Evolutionary conservation across 2,329 filamentous ascomycete species (phyloP), one percentile per base, ranked within the genome.

Genomic region (Phialophora chinensis): DNA sequence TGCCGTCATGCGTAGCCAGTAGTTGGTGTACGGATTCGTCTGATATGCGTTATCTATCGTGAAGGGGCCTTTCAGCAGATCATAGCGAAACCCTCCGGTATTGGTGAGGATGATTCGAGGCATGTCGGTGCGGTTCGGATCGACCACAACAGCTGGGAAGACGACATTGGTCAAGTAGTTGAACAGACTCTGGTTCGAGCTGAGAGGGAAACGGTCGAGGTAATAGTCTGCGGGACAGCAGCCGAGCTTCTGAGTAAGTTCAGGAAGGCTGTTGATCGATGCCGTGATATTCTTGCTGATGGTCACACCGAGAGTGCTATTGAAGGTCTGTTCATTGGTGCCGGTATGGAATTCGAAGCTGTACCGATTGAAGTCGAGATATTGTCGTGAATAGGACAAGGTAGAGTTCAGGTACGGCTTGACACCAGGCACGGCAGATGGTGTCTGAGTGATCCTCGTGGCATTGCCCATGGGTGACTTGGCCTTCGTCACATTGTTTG

Each of bases 301-400:
- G 0, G 73, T 72, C 23, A 79, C 63, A 27, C 86, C 86, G 10
- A 81, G 76, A 29, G 76, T 71, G 8, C 80, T 84, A 71, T 87
- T 84, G 60, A 87, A 87, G 0, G 77, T 78, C 35, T 62, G 47
- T 47, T 77, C 72, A 55, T 84, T 81, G 54, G 81, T 83, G 49
- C 80, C 81, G n/a, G 87, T 83, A 73, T 90, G 88, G 73, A 87
- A 89, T 65, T 84, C 81, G 71, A 90, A 90, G 0, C 87, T 88
- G n/a, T 82, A 78, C 4, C 87, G 83, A 75, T 90, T 90, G 85
- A 87, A 90, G 77, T 91, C 88, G 10, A 91, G 80, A 72, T 90
- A 90, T 27, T 88, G 83, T 7, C 88, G 84, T 3, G 85, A 83
- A 72, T 85, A 88, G 8, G 64, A 69, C 44, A 76, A 79, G 50